These are phyloP conservation scores for Phytophthora palmivora DNA, from an alignment of 352 stramenopile genomes.

Conservation along the genomic window DNA sequence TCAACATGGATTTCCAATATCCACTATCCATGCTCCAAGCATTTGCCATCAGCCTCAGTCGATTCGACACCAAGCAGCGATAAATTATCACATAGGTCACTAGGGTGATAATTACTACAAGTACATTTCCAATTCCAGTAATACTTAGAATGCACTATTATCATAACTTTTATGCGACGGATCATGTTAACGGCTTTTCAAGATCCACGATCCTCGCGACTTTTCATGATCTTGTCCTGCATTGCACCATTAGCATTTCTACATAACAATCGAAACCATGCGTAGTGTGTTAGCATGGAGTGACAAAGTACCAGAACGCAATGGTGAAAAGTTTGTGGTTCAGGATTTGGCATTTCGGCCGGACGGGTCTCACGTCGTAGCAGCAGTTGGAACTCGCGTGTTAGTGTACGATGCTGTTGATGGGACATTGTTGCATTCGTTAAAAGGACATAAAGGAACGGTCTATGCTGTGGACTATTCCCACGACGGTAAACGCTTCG, in stretches of 20 bases:
- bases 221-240: slow-evolving; percentile 40
- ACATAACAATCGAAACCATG: slow-evolving; percentile 43
- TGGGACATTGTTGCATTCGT: slow-evolving; percentile 90
- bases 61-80: slow-evolving; percentile 91
- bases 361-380: slow-evolving; percentile 90
- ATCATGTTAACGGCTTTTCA: slow-evolving; percentile 30
- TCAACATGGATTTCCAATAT: slow-evolving; percentile 96
- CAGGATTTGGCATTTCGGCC: slow-evolving; percentile 92
- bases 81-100: slow-evolving; percentile 28
- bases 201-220: slow-evolving; percentile 46
- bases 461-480: slow-evolving; percentile 94
- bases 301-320: slow-evolving; percentile 89
- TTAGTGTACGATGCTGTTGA: slow-evolving; percentile 93
- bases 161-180: neutral
- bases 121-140: too few species aligned
- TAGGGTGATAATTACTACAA: too few species aligned
- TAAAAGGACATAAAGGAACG: slow-evolving; percentile 92
- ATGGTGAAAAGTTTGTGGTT: slow-evolving; percentile 87
- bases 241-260: neutral
- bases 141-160: too few species aligned
- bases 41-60: slow-evolving; percentile 92
- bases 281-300: slow-evolving; percentile 82
- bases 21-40: slow-evolving; percentile 92
- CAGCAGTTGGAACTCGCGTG: slow-evolving; percentile 91
- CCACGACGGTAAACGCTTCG: slow-evolving; percentile 92